Evolutionary conservation across 2,329 filamentous ascomycete species (phyloP).

Genomic region (Dothistroma pini): DNA sequence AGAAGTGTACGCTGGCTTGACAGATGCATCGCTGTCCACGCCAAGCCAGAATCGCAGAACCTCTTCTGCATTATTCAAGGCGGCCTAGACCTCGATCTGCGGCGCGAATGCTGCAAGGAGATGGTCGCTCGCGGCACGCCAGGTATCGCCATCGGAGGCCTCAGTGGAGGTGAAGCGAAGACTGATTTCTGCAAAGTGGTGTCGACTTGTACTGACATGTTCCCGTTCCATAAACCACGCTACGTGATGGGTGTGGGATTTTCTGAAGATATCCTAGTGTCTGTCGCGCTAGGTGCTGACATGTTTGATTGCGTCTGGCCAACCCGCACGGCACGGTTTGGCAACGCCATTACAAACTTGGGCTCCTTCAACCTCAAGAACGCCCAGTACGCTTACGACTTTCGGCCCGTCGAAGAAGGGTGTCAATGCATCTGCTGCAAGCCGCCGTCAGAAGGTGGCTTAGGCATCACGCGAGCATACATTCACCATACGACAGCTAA

Average conservation of each 20-base stretch:
- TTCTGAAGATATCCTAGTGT: slow-evolving; percentile 91
- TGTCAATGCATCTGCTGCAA: slow-evolving; percentile 80
- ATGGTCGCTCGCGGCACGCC: slow-evolving; percentile 92
- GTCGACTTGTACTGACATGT: slow-evolving; percentile 73
- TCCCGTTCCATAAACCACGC: slow-evolving; percentile 89
- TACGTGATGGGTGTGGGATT: slow-evolving; percentile 99
- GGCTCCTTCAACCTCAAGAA: slow-evolving; percentile 85
- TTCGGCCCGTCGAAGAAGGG: slow-evolving; percentile 74
- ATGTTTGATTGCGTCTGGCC: slow-evolving; percentile 99
- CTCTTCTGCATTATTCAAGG: slow-evolving; percentile 99
- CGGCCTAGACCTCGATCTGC: slow-evolving; percentile 82
- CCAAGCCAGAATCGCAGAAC: slow-evolving; percentile 78
- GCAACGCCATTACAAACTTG: slow-evolving; percentile 79
- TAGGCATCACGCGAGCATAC: slow-evolving; percentile 83
- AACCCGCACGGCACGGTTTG: slow-evolving; percentile 90
- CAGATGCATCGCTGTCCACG: slow-evolving; percentile 86
- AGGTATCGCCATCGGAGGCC: slow-evolving; percentile 90
- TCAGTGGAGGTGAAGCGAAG: slow-evolving; percentile 95
- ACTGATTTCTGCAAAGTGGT: slow-evolving; percentile 84
- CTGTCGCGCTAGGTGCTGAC: slow-evolving; percentile 88
- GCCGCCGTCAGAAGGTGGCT: slow-evolving; percentile 57
- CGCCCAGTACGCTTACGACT: slow-evolving; percentile 71
- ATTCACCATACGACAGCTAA: slow-evolving; percentile 89
- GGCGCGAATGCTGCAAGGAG: slow-evolving; percentile 73
- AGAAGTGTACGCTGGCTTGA: slow-evolving; percentile 94